Conservation (phyloP, 345 rosid genomes). For the Bruguiera gymnorhiza region DNA sequence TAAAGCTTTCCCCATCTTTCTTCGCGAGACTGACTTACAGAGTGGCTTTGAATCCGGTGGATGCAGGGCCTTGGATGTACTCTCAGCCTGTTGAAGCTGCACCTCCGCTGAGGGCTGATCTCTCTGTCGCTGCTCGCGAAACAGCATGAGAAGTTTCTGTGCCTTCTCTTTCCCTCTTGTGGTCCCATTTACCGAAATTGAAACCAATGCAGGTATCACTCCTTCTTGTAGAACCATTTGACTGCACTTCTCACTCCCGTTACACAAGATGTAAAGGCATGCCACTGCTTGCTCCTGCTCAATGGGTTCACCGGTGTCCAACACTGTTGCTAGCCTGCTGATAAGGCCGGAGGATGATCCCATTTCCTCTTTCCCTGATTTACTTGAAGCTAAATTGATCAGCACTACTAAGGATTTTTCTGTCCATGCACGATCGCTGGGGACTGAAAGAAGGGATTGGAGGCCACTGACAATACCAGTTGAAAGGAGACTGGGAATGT, state of each 20-base stretch:
- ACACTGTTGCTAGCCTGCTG: constrained; percentile 51
- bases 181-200: constrained; percentile 87
- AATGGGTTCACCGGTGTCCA: constrained; percentile 61
- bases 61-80: constrained; percentile 30
- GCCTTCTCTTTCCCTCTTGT: constrained; percentile 81
- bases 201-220: constrained; percentile 86
- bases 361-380: constrained; percentile 66
- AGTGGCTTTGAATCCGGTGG: constrained; percentile 47
- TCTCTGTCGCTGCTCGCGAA: constrained; percentile 85
- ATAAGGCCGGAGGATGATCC: constrained; percentile 60
- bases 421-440: constrained; percentile 58
- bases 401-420: constrained; percentile 80
- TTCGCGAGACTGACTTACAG: constrained; percentile 66
- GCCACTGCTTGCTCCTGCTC: constrained; percentile 89
- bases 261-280: constrained; percentile 70
- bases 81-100: constrained; percentile 25
- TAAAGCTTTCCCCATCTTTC: constrained; percentile 64
- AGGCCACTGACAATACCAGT: constrained; percentile 62
- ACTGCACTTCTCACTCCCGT: constrained; percentile 66
- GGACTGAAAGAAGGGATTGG: constrained; percentile 51
- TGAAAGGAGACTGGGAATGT: constrained; percentile 59
- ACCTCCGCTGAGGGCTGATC: constrained; percentile 29
- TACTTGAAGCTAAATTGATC: constrained; percentile 60
- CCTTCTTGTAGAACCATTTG: constrained; percentile 94
- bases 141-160: constrained; percentile 82